Conservation (phyloP, 2,329 filamentous ascomycete species). For the Cercospora sp. region DNA sequence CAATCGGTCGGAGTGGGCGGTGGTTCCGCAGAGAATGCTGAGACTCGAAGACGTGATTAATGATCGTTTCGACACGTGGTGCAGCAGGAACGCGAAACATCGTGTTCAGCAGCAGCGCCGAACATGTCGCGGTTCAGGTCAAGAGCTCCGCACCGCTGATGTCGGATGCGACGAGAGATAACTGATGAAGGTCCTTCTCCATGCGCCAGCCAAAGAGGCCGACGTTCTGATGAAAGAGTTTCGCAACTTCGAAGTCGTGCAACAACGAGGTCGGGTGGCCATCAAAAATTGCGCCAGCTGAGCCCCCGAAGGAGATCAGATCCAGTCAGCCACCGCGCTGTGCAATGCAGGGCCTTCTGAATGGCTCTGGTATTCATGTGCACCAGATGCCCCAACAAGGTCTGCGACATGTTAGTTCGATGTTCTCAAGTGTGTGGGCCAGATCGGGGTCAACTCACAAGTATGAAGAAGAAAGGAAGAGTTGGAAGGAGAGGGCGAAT, state of each 20-base stretch:
- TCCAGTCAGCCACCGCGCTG: constrained; percentile 12
- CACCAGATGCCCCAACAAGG: constrained; percentile 8
- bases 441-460: not conserved
- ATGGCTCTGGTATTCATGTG: constrained; percentile 6
- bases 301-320: constrained; percentile 18
- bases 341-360: constrained; percentile 15
- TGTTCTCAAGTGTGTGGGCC: not conserved
- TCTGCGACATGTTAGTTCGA: not conserved
- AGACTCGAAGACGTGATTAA: not conserved
- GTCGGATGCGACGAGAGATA: not conserved
- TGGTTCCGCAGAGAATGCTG: not conserved
- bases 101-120: not conserved
- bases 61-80: not conserved
- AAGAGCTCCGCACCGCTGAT: too few relatives aligned
- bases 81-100: not conserved
- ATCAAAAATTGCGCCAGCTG: constrained; percentile 12
- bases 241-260: too few relatives aligned
- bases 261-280: not conserved
- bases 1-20: not conserved
- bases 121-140: not conserved
- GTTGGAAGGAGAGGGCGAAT: not conserved
- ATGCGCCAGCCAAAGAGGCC: too few relatives aligned
- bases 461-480: not conserved
- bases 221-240: too few relatives aligned
- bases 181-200: not conserved